These are phyloP conservation scores for Penicillium glabrum DNA, from an alignment of 2,329 filamentous ascomycete genomes.

Conservation along the genomic window DNA sequence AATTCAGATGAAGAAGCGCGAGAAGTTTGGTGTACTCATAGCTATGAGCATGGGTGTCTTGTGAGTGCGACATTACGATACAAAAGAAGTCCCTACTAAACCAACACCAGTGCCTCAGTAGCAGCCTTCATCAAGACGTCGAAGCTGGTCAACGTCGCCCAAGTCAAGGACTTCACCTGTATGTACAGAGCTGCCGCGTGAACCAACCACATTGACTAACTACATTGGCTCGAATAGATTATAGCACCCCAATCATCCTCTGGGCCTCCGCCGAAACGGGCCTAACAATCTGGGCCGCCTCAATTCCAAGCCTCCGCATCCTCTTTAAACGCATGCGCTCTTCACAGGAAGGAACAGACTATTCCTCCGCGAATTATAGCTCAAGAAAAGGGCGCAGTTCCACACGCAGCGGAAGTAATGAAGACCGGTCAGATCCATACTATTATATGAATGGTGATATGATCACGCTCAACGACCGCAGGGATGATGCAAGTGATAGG, in stretches of 20 bases:
- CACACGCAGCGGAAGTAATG: background rate
- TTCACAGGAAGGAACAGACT: background rate
- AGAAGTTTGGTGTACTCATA: slow-evolving; percentile 26
- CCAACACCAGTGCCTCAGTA: slow-evolving; percentile 16
- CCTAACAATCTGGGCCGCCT: slow-evolving; percentile 29
- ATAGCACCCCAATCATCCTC: slow-evolving; percentile 15
- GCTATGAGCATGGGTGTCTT: slow-evolving; percentile 30
- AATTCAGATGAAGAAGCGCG: slow-evolving; percentile 27
- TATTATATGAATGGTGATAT: background rate
- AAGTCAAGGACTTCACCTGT: slow-evolving; percentile 22
- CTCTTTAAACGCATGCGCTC: slow-evolving; percentile 18
- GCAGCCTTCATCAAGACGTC: slow-evolving; percentile 26
- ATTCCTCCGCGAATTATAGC: background rate
- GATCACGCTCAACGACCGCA: background rate
- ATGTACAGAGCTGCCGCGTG: background rate
- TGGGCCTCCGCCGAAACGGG: slow-evolving; percentile 28
- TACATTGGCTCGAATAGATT: background rate
- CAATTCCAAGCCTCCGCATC: slow-evolving; percentile 27
- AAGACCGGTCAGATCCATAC: background rate
- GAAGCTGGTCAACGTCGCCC: slow-evolving; percentile 18
- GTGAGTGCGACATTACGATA: slow-evolving; percentile 9
- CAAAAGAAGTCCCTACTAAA: background rate
- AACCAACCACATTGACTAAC: background rate
- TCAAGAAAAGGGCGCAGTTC: background rate
- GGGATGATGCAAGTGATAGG: slow-evolving; percentile 3